phyloP scores from a whole-genome alignment of 1,284 basidiomycete genomes.

The Apiotrichum porosum region DNA sequence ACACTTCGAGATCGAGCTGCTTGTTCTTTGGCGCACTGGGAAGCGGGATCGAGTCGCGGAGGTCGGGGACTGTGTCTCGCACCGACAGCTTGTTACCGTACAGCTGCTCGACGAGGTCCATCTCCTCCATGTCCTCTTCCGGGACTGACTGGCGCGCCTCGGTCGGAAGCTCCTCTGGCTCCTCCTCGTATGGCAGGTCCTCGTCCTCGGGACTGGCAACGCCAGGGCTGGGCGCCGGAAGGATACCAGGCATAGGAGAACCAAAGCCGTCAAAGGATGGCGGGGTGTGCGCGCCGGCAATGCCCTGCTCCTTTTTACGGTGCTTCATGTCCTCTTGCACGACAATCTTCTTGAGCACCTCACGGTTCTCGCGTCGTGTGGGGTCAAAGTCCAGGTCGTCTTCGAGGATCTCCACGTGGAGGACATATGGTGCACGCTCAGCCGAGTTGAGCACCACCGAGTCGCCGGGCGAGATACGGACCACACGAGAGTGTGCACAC shows the following conservation, averaged over 20 bases:
- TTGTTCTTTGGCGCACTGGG: constrained; percentile 79
- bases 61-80: constrained; percentile 62
- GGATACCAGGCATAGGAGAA: constrained; percentile 21
- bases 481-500: constrained; percentile 81
- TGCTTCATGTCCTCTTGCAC: constrained; percentile 59
- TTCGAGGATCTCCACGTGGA: constrained; percentile 87
- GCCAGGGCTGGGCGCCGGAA: background rate
- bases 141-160: constrained; percentile 13
- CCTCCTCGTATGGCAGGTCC: background rate
- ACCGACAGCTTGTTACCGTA: constrained; percentile 74
- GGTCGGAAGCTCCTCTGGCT: background rate
- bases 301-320: constrained; percentile 34
- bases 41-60: constrained; percentile 73
- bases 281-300: background rate
- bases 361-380: constrained; percentile 72
- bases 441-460: constrained; percentile 98
- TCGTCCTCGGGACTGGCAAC: background rate
- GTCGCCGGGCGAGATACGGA: constrained; percentile 95
- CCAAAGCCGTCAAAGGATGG: constrained; percentile 20
- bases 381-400: constrained; percentile 95
- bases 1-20: constrained; percentile 75
- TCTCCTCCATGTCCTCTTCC: constrained; percentile 67
- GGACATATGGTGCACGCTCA: constrained; percentile 87
- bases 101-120: constrained; percentile 89
- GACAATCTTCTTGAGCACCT: constrained; percentile 77